phyloP scores from a whole-genome alignment of 192 early-diverging fungal species.

The Coemansia sp. region DNA sequence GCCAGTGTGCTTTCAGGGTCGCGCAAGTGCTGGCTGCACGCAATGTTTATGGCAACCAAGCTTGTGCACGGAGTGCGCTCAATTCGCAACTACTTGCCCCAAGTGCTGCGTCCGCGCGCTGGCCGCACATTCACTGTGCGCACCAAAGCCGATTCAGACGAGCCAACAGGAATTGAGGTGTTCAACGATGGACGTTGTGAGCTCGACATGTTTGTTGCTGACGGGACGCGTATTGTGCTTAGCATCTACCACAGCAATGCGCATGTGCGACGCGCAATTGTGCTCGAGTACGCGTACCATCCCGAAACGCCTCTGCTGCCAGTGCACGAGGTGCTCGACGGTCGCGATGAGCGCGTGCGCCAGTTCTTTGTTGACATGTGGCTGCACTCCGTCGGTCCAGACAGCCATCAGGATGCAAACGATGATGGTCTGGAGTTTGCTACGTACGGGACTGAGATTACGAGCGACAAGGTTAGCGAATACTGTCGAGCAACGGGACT shows the following conservation, averaged over 20 bases:
- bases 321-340: slow-evolving; percentile 68
- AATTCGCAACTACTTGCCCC: slow-evolving; percentile 61
- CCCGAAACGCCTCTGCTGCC: slow-evolving; percentile 74
- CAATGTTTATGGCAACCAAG: slow-evolving; percentile 67
- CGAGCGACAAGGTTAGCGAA: slow-evolving; percentile 83
- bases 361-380: slow-evolving; percentile 84
- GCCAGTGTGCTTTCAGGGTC: slow-evolving; percentile 66
- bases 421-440: slow-evolving; percentile 11
- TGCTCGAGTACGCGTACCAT: slow-evolving; percentile 73
- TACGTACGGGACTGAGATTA: neutral
- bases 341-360: slow-evolving; percentile 77
- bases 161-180: slow-evolving; percentile 1
- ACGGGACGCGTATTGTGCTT: slow-evolving; percentile 46
- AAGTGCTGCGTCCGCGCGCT: slow-evolving; percentile 62
- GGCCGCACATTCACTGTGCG: slow-evolving; percentile 52
- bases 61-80: slow-evolving; percentile 74
- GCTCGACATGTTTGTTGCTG: slow-evolving; percentile 10
- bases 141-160: neutral
- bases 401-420: too few species aligned
- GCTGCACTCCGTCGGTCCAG: slow-evolving; percentile 44
- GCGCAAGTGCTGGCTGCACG: slow-evolving; percentile 78
- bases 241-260: slow-evolving; percentile 48
- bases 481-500: slow-evolving; percentile 77
- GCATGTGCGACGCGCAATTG: slow-evolving; percentile 62
- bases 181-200: slow-evolving; percentile 4